Conservation (phyloP, 768 basidiomycete species). For the Lactarius hengduanensis region DNA sequence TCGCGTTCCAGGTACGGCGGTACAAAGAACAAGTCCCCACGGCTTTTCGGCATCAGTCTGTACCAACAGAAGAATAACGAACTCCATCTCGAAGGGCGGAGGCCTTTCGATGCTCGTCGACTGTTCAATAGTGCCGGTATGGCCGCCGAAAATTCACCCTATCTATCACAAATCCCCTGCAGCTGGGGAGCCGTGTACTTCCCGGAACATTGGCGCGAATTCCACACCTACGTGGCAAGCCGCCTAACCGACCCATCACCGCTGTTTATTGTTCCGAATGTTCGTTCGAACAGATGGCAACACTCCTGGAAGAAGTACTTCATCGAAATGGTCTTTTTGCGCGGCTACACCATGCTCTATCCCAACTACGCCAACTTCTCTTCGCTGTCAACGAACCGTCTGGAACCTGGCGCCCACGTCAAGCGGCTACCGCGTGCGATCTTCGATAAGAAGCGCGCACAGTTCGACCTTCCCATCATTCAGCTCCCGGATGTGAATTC, state of each 20-base stretch:
- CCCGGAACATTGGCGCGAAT: slow-evolving; percentile 85
- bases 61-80: slow-evolving; percentile 87
- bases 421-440: slow-evolving; percentile 48
- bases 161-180: slow-evolving; percentile 84
- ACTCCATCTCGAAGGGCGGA: slow-evolving; percentile 63
- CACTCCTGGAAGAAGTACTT: slow-evolving; percentile 89
- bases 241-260: slow-evolving; percentile 51
- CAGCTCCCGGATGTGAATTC: slow-evolving; percentile 37
- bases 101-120: slow-evolving; percentile 60
- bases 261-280: slow-evolving; percentile 60
- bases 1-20: slow-evolving; percentile 54
- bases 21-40: slow-evolving; percentile 39
- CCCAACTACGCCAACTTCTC: slow-evolving; percentile 72
- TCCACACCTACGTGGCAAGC: slow-evolving; percentile 71
- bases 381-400: slow-evolving; percentile 87
- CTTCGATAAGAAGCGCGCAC: slow-evolving; percentile 53
- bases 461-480: slow-evolving; percentile 75
- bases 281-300: slow-evolving; percentile 80
- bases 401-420: slow-evolving; percentile 83
- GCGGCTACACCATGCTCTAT: slow-evolving; percentile 86
- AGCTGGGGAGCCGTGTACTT: slow-evolving; percentile 94
- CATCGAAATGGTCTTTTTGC: slow-evolving; percentile 79
- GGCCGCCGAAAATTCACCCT: slow-evolving; percentile 56
- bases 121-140: slow-evolving; percentile 49
- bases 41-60: slow-evolving; percentile 76